Evolutionary conservation across 306 rosid genomes (phyloP), one percentile per base, ranked within the genome.

Genomic region (Phaseolus lunatus): DNA sequence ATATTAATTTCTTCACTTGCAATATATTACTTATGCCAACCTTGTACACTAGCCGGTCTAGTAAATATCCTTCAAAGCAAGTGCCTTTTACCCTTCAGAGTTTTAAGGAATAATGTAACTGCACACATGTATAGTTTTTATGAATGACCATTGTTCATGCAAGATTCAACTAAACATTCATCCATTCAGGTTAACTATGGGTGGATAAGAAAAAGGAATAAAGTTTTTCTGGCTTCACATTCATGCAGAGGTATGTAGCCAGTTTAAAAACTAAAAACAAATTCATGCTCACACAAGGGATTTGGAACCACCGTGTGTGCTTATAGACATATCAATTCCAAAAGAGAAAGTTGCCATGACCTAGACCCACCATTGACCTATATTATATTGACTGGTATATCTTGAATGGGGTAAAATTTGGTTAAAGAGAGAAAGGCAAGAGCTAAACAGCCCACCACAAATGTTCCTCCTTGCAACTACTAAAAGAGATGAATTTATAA

Each of bases 401-500:
- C 33, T 20, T 33, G n/a, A 56, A 53, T 33, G 58, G 61, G 22
- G 14, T 69, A 23, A 52, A 62, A 52, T 33, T 61, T 49, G 39
- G 45, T 76, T 35, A n/a, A 54, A 23, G 63, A 11, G 70, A 67
- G 29, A 48, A 9, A 39, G 72, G 73, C 74, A 68, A 52, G 47
- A 80, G 29, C 37, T 80, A 41, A 63, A 58, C n/a, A 79, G 33
- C 50, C 69, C 52, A 53, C 7, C 50, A 23, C n/a, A 66, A 23
- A 62, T 41, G 72, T 53, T 39, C 78, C 83, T 72, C 78, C 83
- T 72, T 47, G 75, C 45, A 52, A 44, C 69, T 44, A 47, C 23
- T 73, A 31, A 37, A 69, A 72, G 67, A 62, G 57, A 53, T 76
- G n/a, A 72, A 52, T 77, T 44, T 41, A 33, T 47, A 47, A 64